Base-by-base conservation (phyloP, 73 alveolate species). In the Blepharisma japonicum region DNA sequence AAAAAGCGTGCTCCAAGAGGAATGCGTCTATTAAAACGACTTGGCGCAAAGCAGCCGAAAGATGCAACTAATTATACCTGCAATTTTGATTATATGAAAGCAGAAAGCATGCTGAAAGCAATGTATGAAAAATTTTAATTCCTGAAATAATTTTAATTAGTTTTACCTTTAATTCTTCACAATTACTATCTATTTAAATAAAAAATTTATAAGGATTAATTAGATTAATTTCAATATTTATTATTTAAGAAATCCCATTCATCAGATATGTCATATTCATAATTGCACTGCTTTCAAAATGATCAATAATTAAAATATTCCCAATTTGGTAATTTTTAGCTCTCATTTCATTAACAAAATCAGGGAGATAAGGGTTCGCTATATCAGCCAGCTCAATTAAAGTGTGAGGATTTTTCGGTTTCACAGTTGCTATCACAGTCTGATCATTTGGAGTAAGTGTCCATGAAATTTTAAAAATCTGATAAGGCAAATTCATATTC, bases 401-500 rank as follows among this genome's bases (percentile, higher is more conserved):
- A 21, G 56, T 61, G 21, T 14, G 14, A 25, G 77, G 77, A 2
- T 61, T 61, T 21, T 27, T 11, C 2, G 77, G 77, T 25, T 9
- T 21, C 14, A 38, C 50, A 25, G 56, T 25, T 38, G 5, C 77
- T 21, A 61, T 9, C 4, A 61, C 50, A 38, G 42, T 61, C 14
- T 61, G 39, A 25, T n/a, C 53, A 61, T 61, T 27, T 11, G 77
- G 77, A 61, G 77, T 61, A 25, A 61, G 50, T 11, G 42, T 61
- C 77, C 77, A 61, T 0, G 77, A 25, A 61, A 61, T 61, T 27
- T 61, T 61, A 38, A 61, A 61, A 11, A 61, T 9, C 53, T n/a
- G 14, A n/a, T 21, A 9, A 38, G 42, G 50, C 50, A 9, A 61
- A 20, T 0, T 38, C 56, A 9, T 14, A 61, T 20, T 38, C 77